Base-by-base conservation (phyloP, 306 rosid genomes). In the Medicago lupulina region DNA sequence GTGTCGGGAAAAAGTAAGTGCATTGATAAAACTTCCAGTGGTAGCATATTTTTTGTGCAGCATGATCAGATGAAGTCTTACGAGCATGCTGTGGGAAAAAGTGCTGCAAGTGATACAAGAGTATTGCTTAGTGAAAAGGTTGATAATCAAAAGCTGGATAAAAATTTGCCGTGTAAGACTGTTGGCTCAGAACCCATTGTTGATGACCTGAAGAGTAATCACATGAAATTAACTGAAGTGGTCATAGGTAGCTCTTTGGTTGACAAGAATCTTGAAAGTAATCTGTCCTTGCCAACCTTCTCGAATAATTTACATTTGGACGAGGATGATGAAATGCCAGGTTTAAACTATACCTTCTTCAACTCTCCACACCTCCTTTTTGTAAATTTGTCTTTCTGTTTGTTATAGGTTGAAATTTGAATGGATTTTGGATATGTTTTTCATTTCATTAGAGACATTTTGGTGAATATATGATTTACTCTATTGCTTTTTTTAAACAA, bases 301-400 rank as follows among this genome's bases (percentile, higher is more conserved):
- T 77, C 81, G 54, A 39, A 78, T 79, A 19, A 28, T 75, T 66
- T 76, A 55, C 73, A 59, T 70, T 51, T 77, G 67, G 85, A 51
- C 7, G 72, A 81, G 72, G 79, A 82, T 70, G 83, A 82, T 63
- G 87, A 82, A 78, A 53, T 73, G 71, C 57, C 88, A 91, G 96
- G 96, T 91, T 70, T 41, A 61, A 65, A 60, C 55, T 70, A 82
- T 70, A 49, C 49, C 76, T 49, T 65, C 65, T 74, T 58, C 31
- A 54, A n/a, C 73, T 55, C 51, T 6, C 8, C 13, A 9, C 71
- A 44, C 59, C 6, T 16, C 6, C 12, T 4, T 2, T 9, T 47
- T 39, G 14, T 28, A 15, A 31, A 40, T 63, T 71, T 51, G 14
- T 67, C 40, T 74, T 67, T 63, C 4, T 68, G 21, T 63, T 57